A percentile compares a stretch with the other conserved stretches of the same genome.
These are phyloP conservation scores for Boletus insuetus DNA, from an alignment of 768 basidiomycete genomes.

Conservation along the genomic window DNA sequence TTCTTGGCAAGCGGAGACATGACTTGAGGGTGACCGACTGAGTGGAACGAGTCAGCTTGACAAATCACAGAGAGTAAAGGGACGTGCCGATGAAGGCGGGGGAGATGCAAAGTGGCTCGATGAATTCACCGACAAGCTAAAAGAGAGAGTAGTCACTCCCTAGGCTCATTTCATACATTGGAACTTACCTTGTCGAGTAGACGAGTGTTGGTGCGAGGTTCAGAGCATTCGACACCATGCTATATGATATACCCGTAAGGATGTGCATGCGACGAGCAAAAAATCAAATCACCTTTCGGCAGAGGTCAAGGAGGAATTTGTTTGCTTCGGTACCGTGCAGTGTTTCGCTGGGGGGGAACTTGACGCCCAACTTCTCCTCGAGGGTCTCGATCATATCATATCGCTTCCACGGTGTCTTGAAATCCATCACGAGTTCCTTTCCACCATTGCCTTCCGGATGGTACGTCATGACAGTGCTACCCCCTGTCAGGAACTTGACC, in stretches of 20 bases:
- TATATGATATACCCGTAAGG: slow-evolving; percentile 27
- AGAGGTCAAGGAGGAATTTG: slow-evolving; percentile 81
- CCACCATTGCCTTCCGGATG: slow-evolving; percentile 94
- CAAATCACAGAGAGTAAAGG: background rate
- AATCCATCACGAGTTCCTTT: slow-evolving; percentile 75
- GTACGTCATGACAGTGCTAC: slow-evolving; percentile 74
- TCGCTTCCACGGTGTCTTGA: slow-evolving; percentile 93
- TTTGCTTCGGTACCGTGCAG: slow-evolving; percentile 87
- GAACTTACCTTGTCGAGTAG: slow-evolving; percentile 83
- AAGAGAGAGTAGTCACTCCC: background rate
- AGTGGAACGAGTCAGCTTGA: slow-evolving; percentile 1
- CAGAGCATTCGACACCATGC: slow-evolving; percentile 96
- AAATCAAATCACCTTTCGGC: slow-evolving; percentile 60
- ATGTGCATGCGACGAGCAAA: background rate
- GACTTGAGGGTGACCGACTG: slow-evolving; percentile 97
- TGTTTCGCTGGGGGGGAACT: slow-evolving; percentile 90
- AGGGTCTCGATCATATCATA: slow-evolving; percentile 98
- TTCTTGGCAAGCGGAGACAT: slow-evolving; percentile 99
- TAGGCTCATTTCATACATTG: background rate
- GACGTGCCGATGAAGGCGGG: slow-evolving; percentile 87
- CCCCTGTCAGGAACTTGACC: slow-evolving; percentile 82
- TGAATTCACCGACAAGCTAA: slow-evolving; percentile 95
- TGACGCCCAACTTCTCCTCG: slow-evolving; percentile 89
- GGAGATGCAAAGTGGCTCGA: slow-evolving; percentile 94
- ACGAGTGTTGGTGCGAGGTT: slow-evolving; percentile 92